Evolutionary conservation across 2,329 filamentous ascomycete species (phyloP).

Genomic region (Chaetomium globosum): DNA sequence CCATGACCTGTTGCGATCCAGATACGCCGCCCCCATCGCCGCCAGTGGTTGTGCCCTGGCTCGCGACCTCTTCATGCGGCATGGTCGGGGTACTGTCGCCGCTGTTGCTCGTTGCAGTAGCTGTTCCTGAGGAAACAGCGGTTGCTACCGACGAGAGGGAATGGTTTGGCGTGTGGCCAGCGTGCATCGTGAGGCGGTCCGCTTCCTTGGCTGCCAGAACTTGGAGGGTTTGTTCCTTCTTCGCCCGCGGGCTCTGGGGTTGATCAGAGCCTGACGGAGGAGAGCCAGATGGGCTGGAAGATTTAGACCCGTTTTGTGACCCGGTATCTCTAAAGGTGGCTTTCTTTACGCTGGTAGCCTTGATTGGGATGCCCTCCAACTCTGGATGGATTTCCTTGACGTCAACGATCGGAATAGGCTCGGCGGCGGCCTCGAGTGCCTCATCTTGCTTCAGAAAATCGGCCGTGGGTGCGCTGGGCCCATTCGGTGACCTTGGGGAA

Average conservation of each 20-base stretch:
- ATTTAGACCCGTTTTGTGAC: slow-evolving; percentile 37
- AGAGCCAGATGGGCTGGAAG: slow-evolving; percentile 39
- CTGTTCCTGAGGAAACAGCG: slow-evolving; percentile 46
- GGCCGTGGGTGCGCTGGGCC: slow-evolving; percentile 9
- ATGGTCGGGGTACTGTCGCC: slow-evolving; percentile 47
- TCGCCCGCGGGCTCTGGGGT: slow-evolving; percentile 38
- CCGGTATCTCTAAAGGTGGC: slow-evolving; percentile 53
- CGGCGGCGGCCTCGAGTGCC: slow-evolving; percentile 38
- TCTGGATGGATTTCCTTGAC: slow-evolving; percentile 60
- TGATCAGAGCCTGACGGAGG: slow-evolving; percentile 39
- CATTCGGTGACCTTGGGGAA: slow-evolving; percentile 27
- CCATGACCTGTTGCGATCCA: background rate
- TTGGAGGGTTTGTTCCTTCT: slow-evolving; percentile 50
- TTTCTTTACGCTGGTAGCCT: slow-evolving; percentile 55
- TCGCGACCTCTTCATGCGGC: slow-evolving; percentile 32
- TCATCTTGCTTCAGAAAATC: slow-evolving; percentile 26
- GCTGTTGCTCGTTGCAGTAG: slow-evolving; percentile 47
- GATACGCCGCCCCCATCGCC: background rate
- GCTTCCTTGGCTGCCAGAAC: slow-evolving; percentile 53
- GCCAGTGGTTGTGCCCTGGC: background rate
- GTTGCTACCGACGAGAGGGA: slow-evolving; percentile 57
- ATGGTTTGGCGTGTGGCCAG: slow-evolving; percentile 65
- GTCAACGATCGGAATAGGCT: slow-evolving; percentile 55
- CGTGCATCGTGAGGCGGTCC: slow-evolving; percentile 61
- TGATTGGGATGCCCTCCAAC: slow-evolving; percentile 63